phyloP scores from a whole-genome alignment of 371 early-diverging fungal species.

The Lichtheimia ramosa region DNA sequence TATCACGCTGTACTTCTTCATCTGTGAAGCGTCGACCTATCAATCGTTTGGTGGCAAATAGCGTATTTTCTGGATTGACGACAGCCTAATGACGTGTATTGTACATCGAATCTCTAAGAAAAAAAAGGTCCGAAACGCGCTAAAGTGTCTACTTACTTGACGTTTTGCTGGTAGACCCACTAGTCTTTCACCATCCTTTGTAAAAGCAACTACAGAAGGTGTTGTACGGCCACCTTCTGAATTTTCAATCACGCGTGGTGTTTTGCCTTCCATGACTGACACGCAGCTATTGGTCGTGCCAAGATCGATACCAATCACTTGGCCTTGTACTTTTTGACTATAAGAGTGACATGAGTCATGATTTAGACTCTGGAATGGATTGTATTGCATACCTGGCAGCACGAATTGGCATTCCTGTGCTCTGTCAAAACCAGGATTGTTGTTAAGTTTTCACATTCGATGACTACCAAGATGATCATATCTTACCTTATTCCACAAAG shows the following conservation, averaged over 20 bases:
- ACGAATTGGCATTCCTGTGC: constrained; percentile 19
- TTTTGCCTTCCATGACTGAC: constrained; percentile 93
- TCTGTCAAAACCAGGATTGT: not conserved
- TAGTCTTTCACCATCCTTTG: constrained; percentile 83
- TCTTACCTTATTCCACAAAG: constrained; percentile 5
- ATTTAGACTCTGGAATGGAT: constrained; percentile 2
- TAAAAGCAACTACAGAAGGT: constrained; percentile 92
- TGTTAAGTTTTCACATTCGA: not conserved
- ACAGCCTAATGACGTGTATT: constrained; percentile 61
- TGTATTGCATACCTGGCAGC: constrained; percentile 15
- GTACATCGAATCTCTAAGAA: not conserved
- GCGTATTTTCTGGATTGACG: constrained; percentile 88
- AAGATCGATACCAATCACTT: constrained; percentile 96
- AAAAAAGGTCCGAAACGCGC: constrained; percentile 8
- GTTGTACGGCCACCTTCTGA: constrained; percentile 92
- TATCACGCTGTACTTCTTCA: constrained; percentile 79
- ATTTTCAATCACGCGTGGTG: constrained; percentile 93
- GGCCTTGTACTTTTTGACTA: constrained; percentile 75
- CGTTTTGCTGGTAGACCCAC: constrained; percentile 95
- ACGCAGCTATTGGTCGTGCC: constrained; percentile 99
- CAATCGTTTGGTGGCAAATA: constrained; percentile 93
- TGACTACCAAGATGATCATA: not conserved
- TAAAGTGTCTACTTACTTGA: constrained; percentile 33
- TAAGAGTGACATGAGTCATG: no score
- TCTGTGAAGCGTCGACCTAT: constrained; percentile 95